Percentiles rank a stretch among this genome's conserved stretches.
Evolutionary conservation across 768 basidiomycete species (phyloP).

Genomic region (Boletus speciosus): DNA sequence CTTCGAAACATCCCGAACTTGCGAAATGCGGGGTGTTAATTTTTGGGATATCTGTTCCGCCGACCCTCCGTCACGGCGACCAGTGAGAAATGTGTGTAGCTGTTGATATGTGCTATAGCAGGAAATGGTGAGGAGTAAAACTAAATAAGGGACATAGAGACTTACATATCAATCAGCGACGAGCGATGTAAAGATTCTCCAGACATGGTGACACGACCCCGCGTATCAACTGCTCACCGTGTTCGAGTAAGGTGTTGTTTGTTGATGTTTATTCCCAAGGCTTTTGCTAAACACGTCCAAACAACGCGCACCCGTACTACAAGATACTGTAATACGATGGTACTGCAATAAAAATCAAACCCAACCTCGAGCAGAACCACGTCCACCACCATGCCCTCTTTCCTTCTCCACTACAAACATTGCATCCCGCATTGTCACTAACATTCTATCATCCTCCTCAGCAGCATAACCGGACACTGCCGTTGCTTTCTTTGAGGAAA

Average conservation of each 20-base stretch:
- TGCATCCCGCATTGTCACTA: constrained; percentile 73
- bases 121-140: constrained; percentile 1
- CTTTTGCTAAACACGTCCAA: constrained; percentile 22
- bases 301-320: not conserved
- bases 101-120: constrained; percentile 57
- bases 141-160: not conserved
- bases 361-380: constrained; percentile 72
- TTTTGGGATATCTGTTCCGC: constrained; percentile 58
- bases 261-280: constrained; percentile 20
- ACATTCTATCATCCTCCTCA: constrained; percentile 57
- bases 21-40: constrained; percentile 52
- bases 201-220: constrained; percentile 32
- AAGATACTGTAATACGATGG: not conserved
- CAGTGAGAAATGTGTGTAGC: constrained; percentile 57
- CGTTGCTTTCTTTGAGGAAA: constrained; percentile 47
- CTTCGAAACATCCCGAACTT: constrained; percentile 53
- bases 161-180: constrained; percentile 66
- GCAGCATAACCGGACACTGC: constrained; percentile 31
- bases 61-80: constrained; percentile 55
- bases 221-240: not conserved
- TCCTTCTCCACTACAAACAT: constrained; percentile 86
- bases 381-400: constrained; percentile 77
- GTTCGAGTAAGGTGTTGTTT: constrained; percentile 21
- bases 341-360: constrained; percentile 29
- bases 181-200: constrained; percentile 57